phyloP scores from a whole-genome alignment of 2,329 filamentous ascomycete genomes.

The Phialophora expanda region DNA sequence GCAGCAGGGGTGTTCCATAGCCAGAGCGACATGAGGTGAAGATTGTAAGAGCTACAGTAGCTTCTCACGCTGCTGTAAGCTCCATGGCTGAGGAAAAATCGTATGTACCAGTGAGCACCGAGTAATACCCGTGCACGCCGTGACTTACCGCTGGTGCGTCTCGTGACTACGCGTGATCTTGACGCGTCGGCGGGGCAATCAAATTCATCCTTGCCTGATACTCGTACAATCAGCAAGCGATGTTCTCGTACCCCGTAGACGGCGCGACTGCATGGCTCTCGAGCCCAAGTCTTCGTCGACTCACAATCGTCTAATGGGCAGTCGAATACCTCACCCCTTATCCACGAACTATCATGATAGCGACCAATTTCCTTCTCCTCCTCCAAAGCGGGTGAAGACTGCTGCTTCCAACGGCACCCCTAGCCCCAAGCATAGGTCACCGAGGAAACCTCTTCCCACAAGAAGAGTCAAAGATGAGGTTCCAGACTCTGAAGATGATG shows the following conservation, averaged over 20 bases:
- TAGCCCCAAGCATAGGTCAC: conserved; percentile 31
- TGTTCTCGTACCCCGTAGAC: neutral
- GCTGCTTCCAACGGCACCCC: conserved; percentile 6
- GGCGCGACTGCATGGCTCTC: conserved; percentile 27
- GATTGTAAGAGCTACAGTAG: neutral
- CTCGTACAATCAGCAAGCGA: neutral
- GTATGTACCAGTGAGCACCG: too few species aligned
- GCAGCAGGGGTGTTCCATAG: too few species aligned
- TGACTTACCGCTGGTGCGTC: neutral
- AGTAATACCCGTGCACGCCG: too few species aligned
- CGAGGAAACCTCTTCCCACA: conserved; percentile 24
- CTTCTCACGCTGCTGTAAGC: too few species aligned
- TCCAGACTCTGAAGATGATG: conserved; percentile 47
- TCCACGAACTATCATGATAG: conserved; percentile 42
- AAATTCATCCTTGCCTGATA: neutral
- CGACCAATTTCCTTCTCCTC: conserved; percentile 41
- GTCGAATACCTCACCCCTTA: conserved; percentile 40
- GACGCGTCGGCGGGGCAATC: neutral
- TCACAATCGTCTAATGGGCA: conserved; percentile 41
- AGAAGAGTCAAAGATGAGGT: conserved; percentile 42
- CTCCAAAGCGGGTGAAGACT: conserved; percentile 40
- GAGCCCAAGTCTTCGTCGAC: conserved; percentile 27
- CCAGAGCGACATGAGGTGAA: neutral
- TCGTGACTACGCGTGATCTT: neutral
- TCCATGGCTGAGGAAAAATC: neutral